Conservation (phyloP, 805 yeast genomes). For the Komagataella kurtzmanii region DNA sequence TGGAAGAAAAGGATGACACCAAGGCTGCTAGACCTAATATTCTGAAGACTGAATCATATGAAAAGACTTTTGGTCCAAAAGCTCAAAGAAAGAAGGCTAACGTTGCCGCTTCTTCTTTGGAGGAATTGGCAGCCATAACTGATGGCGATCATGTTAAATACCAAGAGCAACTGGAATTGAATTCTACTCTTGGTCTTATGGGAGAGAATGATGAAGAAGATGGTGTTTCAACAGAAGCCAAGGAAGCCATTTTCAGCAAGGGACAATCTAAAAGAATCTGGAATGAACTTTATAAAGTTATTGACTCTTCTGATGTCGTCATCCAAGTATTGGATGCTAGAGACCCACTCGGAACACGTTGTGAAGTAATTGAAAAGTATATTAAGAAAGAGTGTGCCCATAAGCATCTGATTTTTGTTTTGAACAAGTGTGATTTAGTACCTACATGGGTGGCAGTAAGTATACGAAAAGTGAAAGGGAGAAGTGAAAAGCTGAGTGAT, state of each 20-base stretch:
- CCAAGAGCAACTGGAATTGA: conserved; percentile 67
- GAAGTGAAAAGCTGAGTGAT: conserved; percentile 1
- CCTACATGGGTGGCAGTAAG: conserved; percentile 99
- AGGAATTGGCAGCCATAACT: conserved; percentile 57
- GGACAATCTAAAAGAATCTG: conserved; percentile 98
- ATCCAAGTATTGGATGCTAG: conserved; percentile 95
- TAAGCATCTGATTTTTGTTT: conserved; percentile 85
- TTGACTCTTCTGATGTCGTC: conserved; percentile 95
- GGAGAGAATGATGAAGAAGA: conserved; percentile 54
- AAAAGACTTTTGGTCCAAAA: conserved; percentile 84
- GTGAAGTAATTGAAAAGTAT: conserved; percentile 86
- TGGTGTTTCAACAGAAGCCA: conserved; percentile 82
- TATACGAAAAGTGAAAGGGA: conserved; percentile 30
- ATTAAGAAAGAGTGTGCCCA: conserved; percentile 91
- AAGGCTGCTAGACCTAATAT: conserved; percentile 72
- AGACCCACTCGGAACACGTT: conserved; percentile 93
- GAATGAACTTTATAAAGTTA: conserved; percentile 95
- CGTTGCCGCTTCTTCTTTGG: conserved; percentile 59
- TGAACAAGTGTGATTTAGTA: conserved; percentile 95
- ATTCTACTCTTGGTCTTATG: conserved; percentile 70
- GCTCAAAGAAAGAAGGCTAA: conserved; percentile 88
- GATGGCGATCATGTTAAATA: conserved; percentile 41
- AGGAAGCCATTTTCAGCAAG: conserved; percentile 89
- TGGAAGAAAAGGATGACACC: conserved; percentile 73
- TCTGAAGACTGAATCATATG: conserved; percentile 78